Percentiles rank a stretch among this genome's conserved stretches.
Conservation (phyloP, 192 early-diverging fungal species). For the Lunasporangiospora selenospora region DNA sequence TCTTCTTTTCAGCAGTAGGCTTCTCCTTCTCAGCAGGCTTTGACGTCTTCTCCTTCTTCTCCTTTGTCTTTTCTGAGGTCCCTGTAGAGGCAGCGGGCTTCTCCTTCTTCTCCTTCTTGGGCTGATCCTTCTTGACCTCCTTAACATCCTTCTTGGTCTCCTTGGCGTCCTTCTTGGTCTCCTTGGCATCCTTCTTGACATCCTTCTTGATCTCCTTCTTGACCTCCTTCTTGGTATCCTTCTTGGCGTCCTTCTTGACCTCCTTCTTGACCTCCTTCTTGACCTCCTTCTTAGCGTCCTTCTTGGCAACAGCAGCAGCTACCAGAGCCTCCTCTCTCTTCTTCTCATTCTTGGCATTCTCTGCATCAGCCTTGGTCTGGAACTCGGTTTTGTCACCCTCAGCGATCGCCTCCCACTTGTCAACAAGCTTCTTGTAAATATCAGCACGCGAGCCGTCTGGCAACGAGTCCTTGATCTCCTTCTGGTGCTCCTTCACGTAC, state of each 20-base stretch:
- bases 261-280: slow-evolving; percentile 36
- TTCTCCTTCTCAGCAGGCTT: slow-evolving; percentile 18
- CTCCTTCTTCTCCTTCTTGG: slow-evolving; percentile 17
- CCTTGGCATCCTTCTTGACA: slow-evolving; percentile 19
- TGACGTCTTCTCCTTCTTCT: no score
- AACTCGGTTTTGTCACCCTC: not conserved
- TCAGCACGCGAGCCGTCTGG: slow-evolving; percentile 42
- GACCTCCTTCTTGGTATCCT: slow-evolving; percentile 4
- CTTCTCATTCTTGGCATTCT: slow-evolving; percentile 12
- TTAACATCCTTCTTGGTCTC: slow-evolving; percentile 1
- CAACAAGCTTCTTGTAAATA: slow-evolving; percentile 35
- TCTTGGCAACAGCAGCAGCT: slow-evolving; percentile 4
- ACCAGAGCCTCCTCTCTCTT: no score
- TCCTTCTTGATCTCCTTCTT: slow-evolving; percentile 31
- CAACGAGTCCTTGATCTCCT: slow-evolving; percentile 25
- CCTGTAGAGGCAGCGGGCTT: not conserved
- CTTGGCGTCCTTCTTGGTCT: slow-evolving; percentile 4
- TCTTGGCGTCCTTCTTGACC: slow-evolving; percentile 25
- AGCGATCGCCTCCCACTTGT: slow-evolving; percentile 34
- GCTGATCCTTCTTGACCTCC: slow-evolving; percentile 2
- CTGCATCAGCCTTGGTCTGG: slow-evolving; percentile 5
- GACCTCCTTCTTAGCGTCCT: slow-evolving; percentile 27
- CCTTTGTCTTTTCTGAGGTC: not conserved
- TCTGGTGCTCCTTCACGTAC: slow-evolving; percentile 45
- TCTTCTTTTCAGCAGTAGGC: slow-evolving; percentile 6